Evolutionary conservation across 495 filamentous ascomycete species (phyloP), one percentile per base, ranked within the genome.

Genomic region (Polyplosphaeria fusca): DNA sequence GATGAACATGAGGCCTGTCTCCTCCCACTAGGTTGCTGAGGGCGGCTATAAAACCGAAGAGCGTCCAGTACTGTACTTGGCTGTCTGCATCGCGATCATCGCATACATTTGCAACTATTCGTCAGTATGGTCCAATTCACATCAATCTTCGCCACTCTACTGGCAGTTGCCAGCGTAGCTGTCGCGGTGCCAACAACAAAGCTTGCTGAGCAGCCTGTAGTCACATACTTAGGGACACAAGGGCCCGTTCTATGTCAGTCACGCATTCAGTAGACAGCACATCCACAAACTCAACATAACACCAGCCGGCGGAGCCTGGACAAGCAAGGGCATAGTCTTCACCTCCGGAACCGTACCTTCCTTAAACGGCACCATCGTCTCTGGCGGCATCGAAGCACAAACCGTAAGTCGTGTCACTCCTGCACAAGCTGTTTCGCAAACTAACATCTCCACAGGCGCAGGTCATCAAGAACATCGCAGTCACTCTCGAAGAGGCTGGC

Each of bases 401-500:
- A 53, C 48, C 18, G 48, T 52, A 32, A 23, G 49, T 27, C 16
- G 2, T 35, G 18, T 11, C n/a, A 35, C 5, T 35, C 5, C 12
- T 46, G 14, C 48, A 19, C 48, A 5, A n/a, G n/a, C n/a, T n/a
- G n/a, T n/a, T n/a, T 25, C 14, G n/a, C 18, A 4, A 7, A 41
- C 14, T 30, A 24, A n/a, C 13, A 28, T 5, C 22, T 18, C 26
- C 47, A 22, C 20, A 61, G 58, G 51, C 58, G 14, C 58, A 55
- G 51, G 54, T 63, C 35, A 55, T 61, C 52, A 61, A 55, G 35
- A 63, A 58, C 54, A 57, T 63, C 40, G 54, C 38, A n/a, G 54
- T 25, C 0, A 44, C 53, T 28, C 59, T 63, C 23, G 54, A 52
- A 46, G 59, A 57, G 37, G 59, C 47, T 20, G 59, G 59, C 2